Base-by-base conservation (phyloP, 805 yeast species). In the Diddensiella santjacobensis region DNA sequence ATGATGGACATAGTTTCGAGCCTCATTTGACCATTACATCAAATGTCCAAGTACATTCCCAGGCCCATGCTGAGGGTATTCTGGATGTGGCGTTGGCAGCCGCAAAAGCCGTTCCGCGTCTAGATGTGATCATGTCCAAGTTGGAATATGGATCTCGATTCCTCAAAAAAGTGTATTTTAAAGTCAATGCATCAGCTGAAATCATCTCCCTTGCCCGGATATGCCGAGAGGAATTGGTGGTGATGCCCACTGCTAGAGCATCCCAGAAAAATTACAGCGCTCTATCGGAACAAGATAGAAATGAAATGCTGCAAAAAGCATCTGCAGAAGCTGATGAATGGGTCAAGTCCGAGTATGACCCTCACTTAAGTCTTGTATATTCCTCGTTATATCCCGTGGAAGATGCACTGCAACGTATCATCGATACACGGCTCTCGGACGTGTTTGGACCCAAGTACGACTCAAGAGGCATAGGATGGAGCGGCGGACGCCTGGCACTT, bases 21-120 rank as follows among this genome's bases (percentile, higher is more conserved):
- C 95, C 95, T 2, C 95, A 86, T 61, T 72, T 87, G 30, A 87
- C 95, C 1, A 72, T 86, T 22, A 79, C 88, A 2, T 74, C 87
- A n/a, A 75, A 78, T 49, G 68, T 86, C 26, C 68, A 64, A 1
- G 67, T 82, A 22, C 64, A 70, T 22, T 69, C 73, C 10, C 72
- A 73, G 37, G 77, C 77, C 11, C 87, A 83, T 49, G 83, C 80
- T 1, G 77, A 77, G 51, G 70, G 73, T 26, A 77, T 83, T 5
- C 69, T 85, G 17, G 78, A 75, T 23, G 73, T 81, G 45, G 70
- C 85, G 48, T 64, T 74, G 10, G 83, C 81, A 2, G 89, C 91
- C 0, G 64, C 77, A 3, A 61, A 68, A 56, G 63, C 82, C 3
- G 69, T 66, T 35, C 60, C 66, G 5, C 50, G 58, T 22, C 58